Percentiles rank a stretch among this genome's conserved stretches.
phyloP scores from a whole-genome alignment of 2,329 filamentous ascomycete species.

The Coniosporium tulheliwenetii region DNA sequence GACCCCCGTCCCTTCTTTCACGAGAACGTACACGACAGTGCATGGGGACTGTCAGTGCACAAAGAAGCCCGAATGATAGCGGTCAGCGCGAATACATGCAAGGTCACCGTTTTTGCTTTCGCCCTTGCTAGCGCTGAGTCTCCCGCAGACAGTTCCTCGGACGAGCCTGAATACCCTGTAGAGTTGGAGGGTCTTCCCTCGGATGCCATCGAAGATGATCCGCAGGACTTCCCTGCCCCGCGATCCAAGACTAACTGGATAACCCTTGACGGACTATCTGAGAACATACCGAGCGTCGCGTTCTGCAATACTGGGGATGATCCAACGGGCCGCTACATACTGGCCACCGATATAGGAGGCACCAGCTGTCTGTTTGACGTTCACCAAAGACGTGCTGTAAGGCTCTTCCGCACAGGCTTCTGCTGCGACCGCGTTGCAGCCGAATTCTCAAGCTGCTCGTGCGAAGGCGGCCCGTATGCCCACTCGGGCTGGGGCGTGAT shows the following conservation, averaged over 20 bases:
- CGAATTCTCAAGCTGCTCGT: background rate
- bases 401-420: constrained; percentile 1
- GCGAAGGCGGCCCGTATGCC: background rate
- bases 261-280: background rate
- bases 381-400: constrained; percentile 3
- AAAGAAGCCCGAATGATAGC: constrained; percentile 70
- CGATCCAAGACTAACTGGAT: background rate
- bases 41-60: constrained; percentile 83
- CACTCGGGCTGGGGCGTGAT: constrained; percentile 15
- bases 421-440: background rate
- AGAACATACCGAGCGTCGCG: constrained; percentile 41
- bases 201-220: background rate
- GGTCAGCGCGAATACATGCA: constrained; percentile 58
- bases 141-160: constrained; percentile 1
- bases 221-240: background rate
- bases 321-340: constrained; percentile 37
- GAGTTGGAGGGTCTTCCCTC: background rate
- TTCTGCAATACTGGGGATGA: constrained; percentile 45
- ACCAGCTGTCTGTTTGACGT: constrained; percentile 32
- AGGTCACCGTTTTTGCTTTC: constrained; percentile 44
- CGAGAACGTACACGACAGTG: constrained; percentile 60
- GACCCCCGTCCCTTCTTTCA: constrained; percentile 46
- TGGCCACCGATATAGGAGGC: constrained; percentile 41
- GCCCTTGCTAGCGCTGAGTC: constrained; percentile 27
- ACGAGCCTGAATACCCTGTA: background rate